Evolutionary conservation across 139 green algal genomes (phyloP).

Genomic region (Chlorella sorokiniana): DNA sequence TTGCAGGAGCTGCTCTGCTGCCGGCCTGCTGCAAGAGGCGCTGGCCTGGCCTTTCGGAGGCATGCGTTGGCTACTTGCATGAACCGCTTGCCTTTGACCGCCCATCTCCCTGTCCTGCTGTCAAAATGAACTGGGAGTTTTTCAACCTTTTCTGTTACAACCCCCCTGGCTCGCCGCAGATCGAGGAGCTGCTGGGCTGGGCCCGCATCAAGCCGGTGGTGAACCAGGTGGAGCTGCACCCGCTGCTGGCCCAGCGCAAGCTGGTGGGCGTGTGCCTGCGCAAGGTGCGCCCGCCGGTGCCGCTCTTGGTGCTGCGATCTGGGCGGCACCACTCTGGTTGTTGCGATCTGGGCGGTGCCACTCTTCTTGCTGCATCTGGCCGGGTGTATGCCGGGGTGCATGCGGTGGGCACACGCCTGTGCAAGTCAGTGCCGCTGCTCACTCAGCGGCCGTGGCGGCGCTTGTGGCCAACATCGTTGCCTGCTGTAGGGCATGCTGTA

Average conservation of each 20-base stretch:
- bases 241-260: constrained; percentile 73
- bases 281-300: constrained; percentile 47
- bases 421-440: not conserved
- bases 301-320: not conserved
- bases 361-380: not conserved
- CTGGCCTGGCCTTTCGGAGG: no score
- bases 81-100: no score
- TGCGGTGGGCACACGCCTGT: not conserved
- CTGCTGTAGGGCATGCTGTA: no score
- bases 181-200: constrained; percentile 71
- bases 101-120: no score
- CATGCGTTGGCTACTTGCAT: not conserved
- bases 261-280: constrained; percentile 72
- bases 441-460: no score
- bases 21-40: no score
- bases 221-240: constrained; percentile 90
- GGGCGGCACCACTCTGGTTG: not conserved
- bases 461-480: no score
- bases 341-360: not conserved
- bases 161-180: not conserved
- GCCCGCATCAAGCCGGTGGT: constrained; percentile 66
- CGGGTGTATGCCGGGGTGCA: no score
- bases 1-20: no score
- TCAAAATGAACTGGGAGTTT: not conserved
- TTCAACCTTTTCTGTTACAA: not conserved